Base-by-base conservation (phyloP, 768 basidiomycete genomes). In the Suillus luteus region DNA sequence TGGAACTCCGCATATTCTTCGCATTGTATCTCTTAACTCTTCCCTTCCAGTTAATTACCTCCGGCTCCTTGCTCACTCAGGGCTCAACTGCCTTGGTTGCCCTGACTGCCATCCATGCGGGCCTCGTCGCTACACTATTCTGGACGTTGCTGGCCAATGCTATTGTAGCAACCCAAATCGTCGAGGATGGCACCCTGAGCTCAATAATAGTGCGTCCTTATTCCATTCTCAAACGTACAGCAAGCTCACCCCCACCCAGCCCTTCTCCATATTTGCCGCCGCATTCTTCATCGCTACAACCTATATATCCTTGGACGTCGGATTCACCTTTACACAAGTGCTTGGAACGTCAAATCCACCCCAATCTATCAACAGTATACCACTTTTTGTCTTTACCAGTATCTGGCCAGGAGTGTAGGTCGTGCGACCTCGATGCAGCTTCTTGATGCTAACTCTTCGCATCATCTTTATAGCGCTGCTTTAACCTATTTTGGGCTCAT, bases 301-400 rank as follows among this genome's bases (percentile, higher is more conserved):
- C 5, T 98, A 96, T 75, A 89, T 99, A 73, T 84, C 90, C 0
- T 84, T 97, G 66, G 96, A 99, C 71, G 84, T 89, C 46, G 92
- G 81, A 0, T 78, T 96, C 9, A 75, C 81, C n/a, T 79, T 92
- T 64, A 91, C 92, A 0, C 65, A 72, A 15, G 79, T 83, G 43
- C 84, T 91, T 44, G 86, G 87, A 8, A 82, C 85, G 2, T 85
- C 87, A 0, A 78, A 78, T 44, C 88, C 90, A 0, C 85, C 85
- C 1, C 64, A 77, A 11, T 68, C 80, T 0, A 81, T 96, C 24
- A 78, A 80, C 66, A 90, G 85, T 70, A 87, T 89, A 62, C 80
- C 93, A 49, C 77, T 99, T 24, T 98, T 97, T 72, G 84, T 94
- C 15, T 73, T 98, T 60, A 88, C 89, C 6, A 84, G 84, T 62